phyloP scores from a whole-genome alignment of 176 grass and related monocot genomes.

The Oryza punctata region DNA sequence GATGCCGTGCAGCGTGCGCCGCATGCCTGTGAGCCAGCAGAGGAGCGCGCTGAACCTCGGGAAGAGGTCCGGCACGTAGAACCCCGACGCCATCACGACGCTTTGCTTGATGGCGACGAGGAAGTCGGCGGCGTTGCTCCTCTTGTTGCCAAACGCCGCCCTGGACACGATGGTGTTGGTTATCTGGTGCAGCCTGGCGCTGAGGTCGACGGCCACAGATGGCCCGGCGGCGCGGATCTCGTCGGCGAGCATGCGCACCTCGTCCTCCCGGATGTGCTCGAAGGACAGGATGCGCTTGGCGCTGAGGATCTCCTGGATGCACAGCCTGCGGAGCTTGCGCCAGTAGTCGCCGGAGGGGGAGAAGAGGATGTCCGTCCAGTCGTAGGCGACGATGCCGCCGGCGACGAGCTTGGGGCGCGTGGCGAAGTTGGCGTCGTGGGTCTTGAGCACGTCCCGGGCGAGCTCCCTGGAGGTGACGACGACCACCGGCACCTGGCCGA shows the following conservation, averaged over 20 bases:
- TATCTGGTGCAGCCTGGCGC: neutral
- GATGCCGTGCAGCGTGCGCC: constrained; percentile 23
- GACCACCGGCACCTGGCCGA: neutral
- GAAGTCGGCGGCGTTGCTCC: constrained; percentile 11
- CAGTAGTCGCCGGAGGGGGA: neutral
- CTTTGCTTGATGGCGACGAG: constrained; percentile 35
- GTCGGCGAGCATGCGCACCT: neutral
- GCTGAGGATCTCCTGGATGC: no score
- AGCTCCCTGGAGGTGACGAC: neutral
- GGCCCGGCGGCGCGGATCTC: neutral
- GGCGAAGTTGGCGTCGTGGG: neutral
- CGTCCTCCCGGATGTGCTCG: no score
- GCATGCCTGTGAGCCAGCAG: constrained; percentile 31
- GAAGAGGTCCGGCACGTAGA: constrained; percentile 39
- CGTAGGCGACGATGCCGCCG: neutral
- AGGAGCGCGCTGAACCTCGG: constrained; percentile 17
- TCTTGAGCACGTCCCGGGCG: neutral
- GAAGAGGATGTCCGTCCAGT: constrained; percentile 5
- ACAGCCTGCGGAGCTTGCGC: constrained; percentile 13
- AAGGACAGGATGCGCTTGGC: no score
- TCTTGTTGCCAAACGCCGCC: neutral
- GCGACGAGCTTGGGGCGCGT: constrained; percentile 5
- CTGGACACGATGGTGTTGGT: constrained; percentile 4
- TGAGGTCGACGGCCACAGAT: neutral
- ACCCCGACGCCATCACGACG: constrained; percentile 7